A percentile compares a stretch with the other conserved stretches of the same genome.
Conservation (phyloP, 2,329 filamentous ascomycete genomes). For the Fusarium proliferatum region DNA sequence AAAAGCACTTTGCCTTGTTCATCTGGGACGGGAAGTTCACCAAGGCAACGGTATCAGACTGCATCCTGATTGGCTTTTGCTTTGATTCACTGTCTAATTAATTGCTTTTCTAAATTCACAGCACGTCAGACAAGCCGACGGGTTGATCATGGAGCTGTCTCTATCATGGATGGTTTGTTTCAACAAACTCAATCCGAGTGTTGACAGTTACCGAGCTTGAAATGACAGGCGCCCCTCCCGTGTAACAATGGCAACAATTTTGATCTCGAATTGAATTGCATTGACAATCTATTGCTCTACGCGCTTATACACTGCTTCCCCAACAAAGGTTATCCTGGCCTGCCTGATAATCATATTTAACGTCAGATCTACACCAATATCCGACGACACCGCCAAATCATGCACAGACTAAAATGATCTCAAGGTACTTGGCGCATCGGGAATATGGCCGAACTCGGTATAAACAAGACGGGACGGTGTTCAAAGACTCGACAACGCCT, state of each 20-base stretch:
- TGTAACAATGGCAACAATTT: slow-evolving; percentile 5
- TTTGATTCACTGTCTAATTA: slow-evolving; percentile 7
- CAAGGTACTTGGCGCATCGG: slow-evolving; percentile 36
- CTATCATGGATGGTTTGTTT: slow-evolving; percentile 17
- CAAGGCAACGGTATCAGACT: slow-evolving; percentile 22
- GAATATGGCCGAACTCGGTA: slow-evolving; percentile 32
- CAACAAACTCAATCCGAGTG: slow-evolving; percentile 4
- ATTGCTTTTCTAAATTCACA: slow-evolving; percentile 21
- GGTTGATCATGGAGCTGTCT: slow-evolving; percentile 13
- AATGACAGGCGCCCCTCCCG: slow-evolving; percentile 8
- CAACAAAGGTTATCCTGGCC: slow-evolving; percentile 1
- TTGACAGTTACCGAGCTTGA: slow-evolving; percentile 1
- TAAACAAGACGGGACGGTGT: slow-evolving; percentile 19
- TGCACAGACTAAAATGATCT: slow-evolving; percentile 31
- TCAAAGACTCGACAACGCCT: slow-evolving; percentile 15
- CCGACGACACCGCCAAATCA: slow-evolving; percentile 36
- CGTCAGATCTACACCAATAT: slow-evolving; percentile 33
- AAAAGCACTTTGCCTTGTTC: slow-evolving; percentile 26
- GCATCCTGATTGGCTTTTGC: slow-evolving; percentile 7
- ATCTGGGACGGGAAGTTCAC: slow-evolving; percentile 17
- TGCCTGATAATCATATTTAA: slow-evolving; percentile 6
- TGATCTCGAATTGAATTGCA: neutral
- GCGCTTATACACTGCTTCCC: neutral
- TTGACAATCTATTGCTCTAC: neutral
- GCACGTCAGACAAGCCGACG: slow-evolving; percentile 7